Conservation (phyloP, 1,284 basidiomycete species). For the Clitocybe nebularis region DNA sequence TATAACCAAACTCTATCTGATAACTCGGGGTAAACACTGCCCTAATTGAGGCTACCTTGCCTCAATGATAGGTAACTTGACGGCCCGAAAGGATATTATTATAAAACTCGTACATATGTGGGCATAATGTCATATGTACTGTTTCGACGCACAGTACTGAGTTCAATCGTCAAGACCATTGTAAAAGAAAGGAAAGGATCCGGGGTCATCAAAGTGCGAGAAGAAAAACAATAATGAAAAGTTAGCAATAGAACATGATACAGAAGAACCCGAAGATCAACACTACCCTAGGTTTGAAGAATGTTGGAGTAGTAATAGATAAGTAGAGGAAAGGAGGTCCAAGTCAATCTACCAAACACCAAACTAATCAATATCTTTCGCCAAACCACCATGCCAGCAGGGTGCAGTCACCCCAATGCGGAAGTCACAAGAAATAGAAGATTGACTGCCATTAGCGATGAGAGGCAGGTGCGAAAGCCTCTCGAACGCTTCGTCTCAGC, state of each 20-base stretch:
- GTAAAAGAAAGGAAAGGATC: constrained; percentile 9
- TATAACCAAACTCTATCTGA: too few species aligned
- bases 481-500: constrained; percentile 72
- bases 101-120: too few species aligned
- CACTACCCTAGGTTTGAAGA: constrained; percentile 2
- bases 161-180: constrained; percentile 10
- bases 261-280: constrained; percentile 17
- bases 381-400: constrained; percentile 1
- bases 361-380: constrained; percentile 9
- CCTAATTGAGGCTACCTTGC: too few species aligned
- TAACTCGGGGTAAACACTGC: too few species aligned
- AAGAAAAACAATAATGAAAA: constrained; percentile 11
- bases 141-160: constrained; percentile 6
- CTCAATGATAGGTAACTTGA: too few species aligned
- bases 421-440: background rate
- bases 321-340: constrained; percentile 4
- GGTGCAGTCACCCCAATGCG: background rate
- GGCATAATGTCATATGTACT: too few species aligned
- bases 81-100: too few species aligned
- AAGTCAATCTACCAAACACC: constrained; percentile 8
- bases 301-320: constrained; percentile 6
- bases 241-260: constrained; percentile 11
- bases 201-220: constrained; percentile 10
- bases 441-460: constrained; percentile 34
- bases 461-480: constrained; percentile 66